Percentiles rank a stretch among this genome's conserved stretches.
Evolutionary conservation across 2,329 filamentous ascomycete species (phyloP).

Genomic region (Ascochyta fabae): DNA sequence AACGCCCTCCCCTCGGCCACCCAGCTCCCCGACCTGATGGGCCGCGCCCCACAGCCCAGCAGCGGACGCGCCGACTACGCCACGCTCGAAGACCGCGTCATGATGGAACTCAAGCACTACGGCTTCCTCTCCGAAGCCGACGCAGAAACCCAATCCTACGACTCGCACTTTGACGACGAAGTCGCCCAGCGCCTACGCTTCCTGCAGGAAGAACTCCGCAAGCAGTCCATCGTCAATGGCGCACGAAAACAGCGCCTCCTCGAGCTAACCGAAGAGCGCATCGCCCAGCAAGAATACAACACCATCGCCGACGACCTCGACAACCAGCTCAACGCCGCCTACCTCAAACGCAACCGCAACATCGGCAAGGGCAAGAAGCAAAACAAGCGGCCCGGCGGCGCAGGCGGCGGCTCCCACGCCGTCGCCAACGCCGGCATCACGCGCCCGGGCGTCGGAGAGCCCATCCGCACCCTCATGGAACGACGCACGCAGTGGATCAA

Average conservation of each 20-base stretch:
- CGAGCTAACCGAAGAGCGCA: slow-evolving; percentile 86
- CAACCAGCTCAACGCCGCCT: slow-evolving; percentile 90
- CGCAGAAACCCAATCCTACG: slow-evolving; percentile 74
- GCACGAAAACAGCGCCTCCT: slow-evolving; percentile 86
- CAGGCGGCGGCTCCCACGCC: slow-evolving; percentile 71
- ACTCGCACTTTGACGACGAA: slow-evolving; percentile 91
- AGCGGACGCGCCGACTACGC: slow-evolving; percentile 78
- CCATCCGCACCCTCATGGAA: slow-evolving; percentile 92
- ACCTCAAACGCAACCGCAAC: slow-evolving; percentile 92
- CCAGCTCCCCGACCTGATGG: slow-evolving; percentile 79
- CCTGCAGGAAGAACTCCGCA: slow-evolving; percentile 80
- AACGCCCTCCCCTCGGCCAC: slow-evolving; percentile 69
- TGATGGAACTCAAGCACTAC: slow-evolving; percentile 88
- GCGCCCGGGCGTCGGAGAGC: slow-evolving; percentile 77
- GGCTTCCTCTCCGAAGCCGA: slow-evolving; percentile 83
- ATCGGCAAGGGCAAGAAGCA: slow-evolving; percentile 95
- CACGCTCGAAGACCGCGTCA: slow-evolving; percentile 86
- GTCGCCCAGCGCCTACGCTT: slow-evolving; percentile 87
- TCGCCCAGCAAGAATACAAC: slow-evolving; percentile 96
- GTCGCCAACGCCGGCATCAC: slow-evolving; percentile 47
- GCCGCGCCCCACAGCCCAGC: slow-evolving; percentile 77
- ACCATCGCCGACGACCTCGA: slow-evolving; percentile 97
- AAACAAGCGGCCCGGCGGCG: slow-evolving; percentile 75
- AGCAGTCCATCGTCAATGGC: slow-evolving; percentile 86
- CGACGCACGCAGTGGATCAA: slow-evolving; percentile 87